Evolutionary conservation across 1,284 basidiomycete genomes (phyloP), one percentile per base, ranked within the genome.

Genomic region (Cystobasidium slooffiae): DNA sequence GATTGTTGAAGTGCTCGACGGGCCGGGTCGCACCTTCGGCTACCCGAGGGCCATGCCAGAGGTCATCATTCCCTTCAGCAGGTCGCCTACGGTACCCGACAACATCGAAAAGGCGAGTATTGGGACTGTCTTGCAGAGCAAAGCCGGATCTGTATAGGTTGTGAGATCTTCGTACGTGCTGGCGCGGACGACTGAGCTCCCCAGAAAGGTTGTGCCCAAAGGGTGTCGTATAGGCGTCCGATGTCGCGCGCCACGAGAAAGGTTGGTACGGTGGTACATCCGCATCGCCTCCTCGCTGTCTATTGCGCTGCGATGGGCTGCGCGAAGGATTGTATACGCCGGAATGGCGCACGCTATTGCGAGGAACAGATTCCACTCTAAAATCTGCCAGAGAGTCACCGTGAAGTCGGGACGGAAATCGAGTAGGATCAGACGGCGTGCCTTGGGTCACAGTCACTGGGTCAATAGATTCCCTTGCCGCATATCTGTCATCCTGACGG

Each of bases 101-200:
- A n/a, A 59, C 43, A 22, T 59, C 56, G 7, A 39, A 9, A n/a
- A 63, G 20, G n/a, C n/a, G 44, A 6, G 61, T 49, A 46, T 63
- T 63, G 10, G 43, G 37, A 44, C 56, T 59, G 20, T 59, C 56
- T n/a, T 59, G 56, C 39, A 59, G n/a, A 1, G 56, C 56, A 59
- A 59, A 59, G 10, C 56, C 56, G 37, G 56, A 59, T 24, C 44
- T 41, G 9, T 63, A 20, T n/a, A 44, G 20, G 20, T 24, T 37
- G 20, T 44, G 47, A 41, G 44, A 20, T 10, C 61, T 41, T 37
- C 47, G 61, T 41, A 63, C 18, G 20, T 44, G 61, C n/a, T n/a
- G 43, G 6, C 61, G 61, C 61, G 47, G 31, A 10, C 61, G 61
- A 49, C 20, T 31, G 6, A 63, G 43, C 31, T 63, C 43, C 24